phyloP scores from a whole-genome alignment of 768 basidiomycete genomes.

The Aureoboletus auriporus region DNA sequence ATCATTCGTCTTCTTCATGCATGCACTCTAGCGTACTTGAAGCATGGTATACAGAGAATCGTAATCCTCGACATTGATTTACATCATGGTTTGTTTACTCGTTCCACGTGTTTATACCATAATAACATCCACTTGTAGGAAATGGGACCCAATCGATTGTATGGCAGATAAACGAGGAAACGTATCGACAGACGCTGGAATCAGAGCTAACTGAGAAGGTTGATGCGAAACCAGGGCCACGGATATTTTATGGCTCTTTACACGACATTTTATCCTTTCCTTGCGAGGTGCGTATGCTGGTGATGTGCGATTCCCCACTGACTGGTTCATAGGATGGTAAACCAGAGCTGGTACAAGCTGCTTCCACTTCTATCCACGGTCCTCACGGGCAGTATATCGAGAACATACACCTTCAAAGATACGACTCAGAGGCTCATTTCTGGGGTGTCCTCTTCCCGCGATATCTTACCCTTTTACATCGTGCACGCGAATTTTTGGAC shows the following conservation, averaged over 20 bases:
- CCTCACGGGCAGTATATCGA: constrained; percentile 16
- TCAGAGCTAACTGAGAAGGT: constrained; percentile 28
- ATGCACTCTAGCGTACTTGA: constrained; percentile 62
- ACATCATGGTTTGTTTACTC: constrained; percentile 21
- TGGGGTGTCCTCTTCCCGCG: constrained; percentile 57
- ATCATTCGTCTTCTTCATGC: neutral
- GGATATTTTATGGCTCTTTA: constrained; percentile 86
- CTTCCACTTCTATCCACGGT: constrained; percentile 43
- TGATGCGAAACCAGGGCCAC: constrained; percentile 42
- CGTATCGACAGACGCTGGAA: constrained; percentile 66
- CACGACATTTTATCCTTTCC: constrained; percentile 93
- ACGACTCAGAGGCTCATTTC: constrained; percentile 9
- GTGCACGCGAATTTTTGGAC: constrained; percentile 68
- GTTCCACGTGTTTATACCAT: neutral
- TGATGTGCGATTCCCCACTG: neutral
- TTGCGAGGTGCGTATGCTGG: constrained; percentile 61
- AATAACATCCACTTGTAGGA: constrained; percentile 39
- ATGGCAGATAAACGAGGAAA: constrained; percentile 90
- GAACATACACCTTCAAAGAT: constrained; percentile 19
- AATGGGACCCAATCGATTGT: constrained; percentile 92
- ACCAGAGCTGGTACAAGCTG: constrained; percentile 72
- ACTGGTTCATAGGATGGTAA: constrained; percentile 67
- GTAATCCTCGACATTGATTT: constrained; percentile 83
- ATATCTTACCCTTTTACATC: constrained; percentile 55
- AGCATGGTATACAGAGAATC: constrained; percentile 71